Conservation (phyloP, 345 rosid species). For the Euphorbia tirucalli region DNA sequence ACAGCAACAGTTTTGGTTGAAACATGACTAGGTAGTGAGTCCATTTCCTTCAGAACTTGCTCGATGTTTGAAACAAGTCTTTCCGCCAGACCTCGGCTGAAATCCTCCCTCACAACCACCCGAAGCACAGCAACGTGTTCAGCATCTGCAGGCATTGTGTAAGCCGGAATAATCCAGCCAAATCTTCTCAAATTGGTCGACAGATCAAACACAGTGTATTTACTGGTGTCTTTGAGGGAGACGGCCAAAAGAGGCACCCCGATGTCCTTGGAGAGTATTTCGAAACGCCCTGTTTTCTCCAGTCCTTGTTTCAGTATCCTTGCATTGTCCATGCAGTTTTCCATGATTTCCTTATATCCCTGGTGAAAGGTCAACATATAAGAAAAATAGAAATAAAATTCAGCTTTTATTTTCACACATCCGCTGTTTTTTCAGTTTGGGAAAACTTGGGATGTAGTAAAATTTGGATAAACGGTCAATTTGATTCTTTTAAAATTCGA, state of each 20-base stretch:
- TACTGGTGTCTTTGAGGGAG: constrained; percentile 15
- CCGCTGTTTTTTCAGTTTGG: neutral
- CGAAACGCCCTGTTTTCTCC: constrained; percentile 15
- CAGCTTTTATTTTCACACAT: neutral
- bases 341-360: constrained; percentile 18
- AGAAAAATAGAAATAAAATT: neutral
- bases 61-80: constrained; percentile 16
- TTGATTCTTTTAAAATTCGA: too few relatives aligned
- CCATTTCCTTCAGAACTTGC: constrained; percentile 19
- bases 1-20: neutral
- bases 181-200: constrained; percentile 16
- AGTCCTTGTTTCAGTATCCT: constrained; percentile 13
- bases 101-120: constrained; percentile 21
- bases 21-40: neutral
- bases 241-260: constrained; percentile 24
- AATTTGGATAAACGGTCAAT: too few relatives aligned
- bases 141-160: constrained; percentile 19
- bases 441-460: too few relatives aligned
- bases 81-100: constrained; percentile 18
- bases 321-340: constrained; percentile 20
- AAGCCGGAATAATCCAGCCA: constrained; percentile 24
- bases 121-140: constrained; percentile 18
- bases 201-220: constrained; percentile 15
- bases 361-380: neutral
- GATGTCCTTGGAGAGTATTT: constrained; percentile 18